Evolutionary conservation across 2,329 filamentous ascomycete species (phyloP).

Genomic region (Colletotrichum spinosum): DNA sequence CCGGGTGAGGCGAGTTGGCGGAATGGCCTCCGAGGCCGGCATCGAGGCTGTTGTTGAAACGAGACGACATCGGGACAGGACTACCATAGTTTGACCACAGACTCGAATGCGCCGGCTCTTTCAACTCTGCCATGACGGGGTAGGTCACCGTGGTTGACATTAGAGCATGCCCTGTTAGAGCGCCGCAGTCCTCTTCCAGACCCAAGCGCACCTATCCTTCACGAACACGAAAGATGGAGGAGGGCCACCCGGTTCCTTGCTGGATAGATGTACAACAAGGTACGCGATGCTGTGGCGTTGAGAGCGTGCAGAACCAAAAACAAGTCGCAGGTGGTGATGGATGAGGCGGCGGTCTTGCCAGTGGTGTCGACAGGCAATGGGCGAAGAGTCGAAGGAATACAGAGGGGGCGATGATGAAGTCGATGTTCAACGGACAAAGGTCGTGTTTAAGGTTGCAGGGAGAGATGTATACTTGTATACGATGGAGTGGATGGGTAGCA

Average conservation of each 20-base stretch:
- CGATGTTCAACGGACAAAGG: conserved; percentile 44
- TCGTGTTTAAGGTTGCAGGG: conserved; percentile 53
- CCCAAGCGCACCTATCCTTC: conserved; percentile 36
- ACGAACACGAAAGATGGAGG: conserved; percentile 25
- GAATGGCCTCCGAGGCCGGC: conserved; percentile 59
- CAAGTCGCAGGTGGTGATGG: not conserved
- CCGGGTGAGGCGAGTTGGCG: conserved; percentile 59
- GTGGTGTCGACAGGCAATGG: conserved; percentile 17
- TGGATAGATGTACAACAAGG: conserved; percentile 28
- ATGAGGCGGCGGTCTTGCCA: conserved; percentile 7
- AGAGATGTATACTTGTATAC: conserved; percentile 61
- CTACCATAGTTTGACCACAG: conserved; percentile 70
- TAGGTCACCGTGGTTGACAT: conserved; percentile 72
- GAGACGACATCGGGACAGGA: conserved; percentile 64
- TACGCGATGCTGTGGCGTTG: conserved; percentile 8
- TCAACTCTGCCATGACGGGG: conserved; percentile 73
- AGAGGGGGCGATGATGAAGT: conserved; percentile 40
- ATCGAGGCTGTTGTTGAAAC: conserved; percentile 64
- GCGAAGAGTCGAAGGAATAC: conserved; percentile 28
- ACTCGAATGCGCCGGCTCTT: conserved; percentile 68
- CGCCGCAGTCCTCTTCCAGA: conserved; percentile 36
- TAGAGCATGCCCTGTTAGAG: conserved; percentile 59
- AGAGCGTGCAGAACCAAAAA: conserved; percentile 9
- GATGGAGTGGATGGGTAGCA: conserved; percentile 47
- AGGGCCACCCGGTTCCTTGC: conserved; percentile 11